phyloP scores from a whole-genome alignment of 257 asterid species.

The Cordia subcordata region DNA sequence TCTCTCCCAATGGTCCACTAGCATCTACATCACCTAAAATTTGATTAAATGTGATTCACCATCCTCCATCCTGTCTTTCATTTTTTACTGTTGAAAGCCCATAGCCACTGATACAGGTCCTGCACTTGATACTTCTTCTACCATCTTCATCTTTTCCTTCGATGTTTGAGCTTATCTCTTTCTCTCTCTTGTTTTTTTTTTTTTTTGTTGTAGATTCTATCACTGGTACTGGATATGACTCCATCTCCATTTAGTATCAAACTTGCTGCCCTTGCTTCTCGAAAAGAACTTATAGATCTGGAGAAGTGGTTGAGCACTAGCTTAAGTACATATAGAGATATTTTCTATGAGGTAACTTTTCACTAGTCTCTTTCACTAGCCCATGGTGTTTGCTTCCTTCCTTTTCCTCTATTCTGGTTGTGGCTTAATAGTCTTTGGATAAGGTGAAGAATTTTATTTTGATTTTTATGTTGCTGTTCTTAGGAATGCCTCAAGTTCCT shows the following conservation, averaged over 20 bases:
- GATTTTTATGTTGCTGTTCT: constrained; percentile 18
- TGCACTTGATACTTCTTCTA: too few species aligned
- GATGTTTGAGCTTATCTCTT: constrained; percentile 6
- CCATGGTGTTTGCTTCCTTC: constrained; percentile 1
- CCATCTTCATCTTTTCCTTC: neutral
- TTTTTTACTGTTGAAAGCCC: too few species aligned
- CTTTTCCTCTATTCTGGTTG: neutral
- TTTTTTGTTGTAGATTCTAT: constrained; percentile 55
- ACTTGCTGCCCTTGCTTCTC: constrained; percentile 82
- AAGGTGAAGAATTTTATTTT: constrained; percentile 1
- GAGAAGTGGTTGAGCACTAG: constrained; percentile 77
- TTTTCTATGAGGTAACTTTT: constrained; percentile 62
- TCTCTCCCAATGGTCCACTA: too few species aligned
- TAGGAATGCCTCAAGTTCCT: constrained; percentile 90
- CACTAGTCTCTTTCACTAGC: neutral
- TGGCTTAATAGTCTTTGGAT: neutral
- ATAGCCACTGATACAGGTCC: too few species aligned
- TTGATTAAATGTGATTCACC: too few species aligned
- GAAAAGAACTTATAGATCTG: constrained; percentile 70
- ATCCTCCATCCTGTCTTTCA: too few species aligned
- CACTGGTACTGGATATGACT: constrained; percentile 59
- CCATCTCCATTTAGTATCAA: constrained; percentile 74
- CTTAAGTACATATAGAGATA: constrained; percentile 53
- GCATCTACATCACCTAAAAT: too few species aligned
- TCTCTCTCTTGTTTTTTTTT: too few species aligned